Conservation (phyloP, 345 rosid species). For the Citrus glauca region DNA sequence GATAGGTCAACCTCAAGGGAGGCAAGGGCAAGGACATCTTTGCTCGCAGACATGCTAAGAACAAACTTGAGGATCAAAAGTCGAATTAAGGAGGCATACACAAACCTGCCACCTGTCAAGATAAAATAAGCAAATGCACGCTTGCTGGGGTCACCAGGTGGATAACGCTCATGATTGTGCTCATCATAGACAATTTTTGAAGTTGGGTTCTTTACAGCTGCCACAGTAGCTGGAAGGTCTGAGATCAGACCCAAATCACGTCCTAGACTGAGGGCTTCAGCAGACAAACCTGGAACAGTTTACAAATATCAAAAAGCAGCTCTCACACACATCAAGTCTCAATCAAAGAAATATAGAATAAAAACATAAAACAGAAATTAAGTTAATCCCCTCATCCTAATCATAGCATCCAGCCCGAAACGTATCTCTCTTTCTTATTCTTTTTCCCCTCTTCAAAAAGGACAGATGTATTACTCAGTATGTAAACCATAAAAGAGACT, state of each 20-base stretch:
- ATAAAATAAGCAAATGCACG: slow-evolving; percentile 68
- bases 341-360: neutral
- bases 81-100: slow-evolving; percentile 58
- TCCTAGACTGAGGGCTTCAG: slow-evolving; percentile 38
- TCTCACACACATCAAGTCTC: neutral
- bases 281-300: slow-evolving; percentile 45
- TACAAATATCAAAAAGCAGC: slow-evolving; percentile 1
- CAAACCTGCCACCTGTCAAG: slow-evolving; percentile 61
- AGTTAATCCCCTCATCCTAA: neutral
- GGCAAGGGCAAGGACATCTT: slow-evolving; percentile 63
- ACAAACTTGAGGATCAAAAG: slow-evolving; percentile 61
- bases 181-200: slow-evolving; percentile 53
- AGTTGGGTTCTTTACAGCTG: slow-evolving; percentile 51
- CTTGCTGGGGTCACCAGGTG: slow-evolving; percentile 68
- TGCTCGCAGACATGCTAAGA: slow-evolving; percentile 66
- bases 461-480: neutral
- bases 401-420: neutral
- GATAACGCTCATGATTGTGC: slow-evolving; percentile 55
- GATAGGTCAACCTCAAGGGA: slow-evolving; percentile 67
- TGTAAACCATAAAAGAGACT: neutral
- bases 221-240: slow-evolving; percentile 47
- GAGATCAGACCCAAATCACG: slow-evolving; percentile 42
- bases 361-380: neutral
- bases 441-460: neutral
- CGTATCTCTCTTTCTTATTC: neutral